Conservation (phyloP, 805 yeast genomes). For the Danielia reshetovae region DNA sequence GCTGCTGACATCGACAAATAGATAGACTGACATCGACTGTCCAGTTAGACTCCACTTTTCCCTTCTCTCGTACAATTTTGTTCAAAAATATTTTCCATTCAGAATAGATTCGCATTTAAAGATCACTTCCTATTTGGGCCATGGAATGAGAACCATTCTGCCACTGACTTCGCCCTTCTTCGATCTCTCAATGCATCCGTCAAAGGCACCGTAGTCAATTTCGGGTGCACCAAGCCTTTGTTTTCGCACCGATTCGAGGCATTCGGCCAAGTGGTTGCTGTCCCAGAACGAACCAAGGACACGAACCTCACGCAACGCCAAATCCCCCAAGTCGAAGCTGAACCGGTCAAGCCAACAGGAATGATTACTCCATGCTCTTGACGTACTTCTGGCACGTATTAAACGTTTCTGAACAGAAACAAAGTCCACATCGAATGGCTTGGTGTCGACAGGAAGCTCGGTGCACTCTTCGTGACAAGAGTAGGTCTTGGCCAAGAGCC, state of each 20-base stretch:
- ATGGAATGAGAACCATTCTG: not conserved
- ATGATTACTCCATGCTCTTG: not conserved
- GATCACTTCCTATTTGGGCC: no score
- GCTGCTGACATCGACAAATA: conserved; percentile 19
- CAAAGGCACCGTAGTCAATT: not conserved
- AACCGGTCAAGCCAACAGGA: not conserved
- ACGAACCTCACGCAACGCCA: not conserved
- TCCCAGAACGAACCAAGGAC: not conserved
- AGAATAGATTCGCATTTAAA: no score
- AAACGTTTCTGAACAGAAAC: conserved; percentile 11
- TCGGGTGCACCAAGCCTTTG: not conserved
- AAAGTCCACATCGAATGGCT: conserved; percentile 14
- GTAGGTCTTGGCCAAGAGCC: no score
- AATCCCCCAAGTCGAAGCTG: not conserved
- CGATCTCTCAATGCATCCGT: not conserved
- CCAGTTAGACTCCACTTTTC: no score
- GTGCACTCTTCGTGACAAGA: no score
- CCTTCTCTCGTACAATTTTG: no score
- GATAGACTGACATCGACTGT: no score
- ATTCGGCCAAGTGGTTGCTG: not conserved
- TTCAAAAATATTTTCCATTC: no score
- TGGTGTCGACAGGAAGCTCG: not conserved
- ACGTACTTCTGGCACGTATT: conserved; percentile 2
- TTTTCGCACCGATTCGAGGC: not conserved
- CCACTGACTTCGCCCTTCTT: not conserved